Evolutionary conservation across 352 stramenopile genomes (phyloP), one percentile per base, ranked within the genome.

Genomic region (Pythium apleroticum): DNA sequence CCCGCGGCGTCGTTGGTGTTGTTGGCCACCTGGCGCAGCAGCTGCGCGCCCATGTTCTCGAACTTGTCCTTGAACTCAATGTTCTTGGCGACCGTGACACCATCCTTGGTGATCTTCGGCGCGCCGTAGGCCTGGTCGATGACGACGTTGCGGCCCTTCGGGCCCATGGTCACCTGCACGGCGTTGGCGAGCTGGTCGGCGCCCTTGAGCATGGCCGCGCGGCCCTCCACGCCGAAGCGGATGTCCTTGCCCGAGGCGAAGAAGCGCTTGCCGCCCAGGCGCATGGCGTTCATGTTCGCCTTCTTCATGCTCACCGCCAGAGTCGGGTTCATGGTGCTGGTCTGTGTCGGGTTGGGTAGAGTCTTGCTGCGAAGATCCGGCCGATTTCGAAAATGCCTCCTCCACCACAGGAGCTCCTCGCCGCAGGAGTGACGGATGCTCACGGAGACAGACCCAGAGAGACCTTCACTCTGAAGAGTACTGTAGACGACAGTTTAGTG

Each of bases 1-100:
- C 98, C 98, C n/a, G 98, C 98, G 49, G 97, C 90, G 75, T 99
- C 98, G 84, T 99, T 99, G 6, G 98, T 99, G 84, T 99, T 99
- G 84, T 90, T 99, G 11, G 98, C 98, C 15, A 90, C 81, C 73
- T 96, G 77, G 57, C 86, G 77, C 37, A 97, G 72, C 30, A 97
- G 74, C 65, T 93, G 81, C 24, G 89, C 88, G 63, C 89, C 89
- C 86, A 97, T 92, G 70, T 97, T 89, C 73, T 96, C 81, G 61
- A 98, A 97, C 69, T 92, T 93, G 78, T 99, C 94, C 73, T 97
- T 96, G 72, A 99, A 98, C 71, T 99, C 97, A 72, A 99, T 98
- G 65, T 91, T 85, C 80, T 98, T 98, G 54, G 97, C 97, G 31
- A 99, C 96, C 19, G 97, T 99, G 14, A 99, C 97, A 76, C 97